Evolutionary conservation across 2,329 filamentous ascomycete genomes (phyloP).

Genomic region (Aspergillus pseudotamarii): DNA sequence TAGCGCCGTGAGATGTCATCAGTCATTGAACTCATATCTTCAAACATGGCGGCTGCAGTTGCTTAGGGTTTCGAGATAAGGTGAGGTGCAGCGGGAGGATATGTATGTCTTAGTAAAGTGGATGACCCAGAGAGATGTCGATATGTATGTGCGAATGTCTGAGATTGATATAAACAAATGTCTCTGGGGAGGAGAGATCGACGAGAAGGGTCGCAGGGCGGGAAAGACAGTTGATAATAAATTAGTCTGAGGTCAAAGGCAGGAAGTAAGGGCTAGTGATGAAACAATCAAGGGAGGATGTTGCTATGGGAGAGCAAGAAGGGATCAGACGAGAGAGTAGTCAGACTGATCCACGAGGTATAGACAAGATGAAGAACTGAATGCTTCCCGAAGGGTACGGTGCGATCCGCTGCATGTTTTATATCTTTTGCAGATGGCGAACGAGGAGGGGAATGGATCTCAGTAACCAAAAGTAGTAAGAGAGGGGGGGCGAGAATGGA

Average conservation of each 20-base stretch:
- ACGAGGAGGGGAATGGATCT: slow-evolving; percentile 20
- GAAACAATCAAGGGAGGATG: slow-evolving; percentile 18
- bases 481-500: neutral
- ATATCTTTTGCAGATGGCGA: slow-evolving; percentile 34
- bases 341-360: slow-evolving; percentile 30
- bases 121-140: slow-evolving; percentile 6
- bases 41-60: slow-evolving; percentile 28
- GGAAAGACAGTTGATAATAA: neutral
- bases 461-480: neutral
- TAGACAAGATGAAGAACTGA: slow-evolving; percentile 27
- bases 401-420: slow-evolving; percentile 38
- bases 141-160: slow-evolving; percentile 13
- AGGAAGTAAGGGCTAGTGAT: slow-evolving; percentile 3
- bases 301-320: slow-evolving; percentile 15
- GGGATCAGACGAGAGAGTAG: slow-evolving; percentile 11
- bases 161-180: slow-evolving; percentile 11
- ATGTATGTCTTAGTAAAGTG: slow-evolving; percentile 25
- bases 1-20: slow-evolving; percentile 34
- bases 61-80: neutral
- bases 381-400: slow-evolving; percentile 21
- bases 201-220: neutral
- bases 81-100: slow-evolving; percentile 4
- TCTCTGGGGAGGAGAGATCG: neutral
- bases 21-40: slow-evolving; percentile 34
- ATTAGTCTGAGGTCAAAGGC: neutral